Base-by-base conservation (phyloP, 768 basidiomycete genomes). In the Boletus rubescentipes region DNA sequence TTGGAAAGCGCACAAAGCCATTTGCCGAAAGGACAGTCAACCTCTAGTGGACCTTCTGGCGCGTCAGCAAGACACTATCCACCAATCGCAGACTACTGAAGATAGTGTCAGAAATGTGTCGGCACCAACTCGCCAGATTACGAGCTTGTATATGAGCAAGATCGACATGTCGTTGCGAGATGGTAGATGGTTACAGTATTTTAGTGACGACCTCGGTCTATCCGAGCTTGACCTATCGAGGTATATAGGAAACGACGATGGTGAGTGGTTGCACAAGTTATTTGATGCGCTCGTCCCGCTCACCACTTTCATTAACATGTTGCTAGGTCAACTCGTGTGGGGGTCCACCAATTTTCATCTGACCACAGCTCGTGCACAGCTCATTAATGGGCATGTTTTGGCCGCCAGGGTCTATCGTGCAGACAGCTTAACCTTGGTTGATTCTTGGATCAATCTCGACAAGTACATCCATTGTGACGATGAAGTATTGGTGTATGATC, bases 391-490 rank as follows among this genome's bases (percentile, higher is more conserved):
- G 1, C 51, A 52, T 38, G 36, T 48, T 3, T 51, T 51, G 44
- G 51, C 31, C 6, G 35, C 51, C 20, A 37, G 15, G 30, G 16
- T 52, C 14, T 49, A 49, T n/a, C 39, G 46, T 5, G 20, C 20
- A 6, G 35, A 48, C 4, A 20, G 18, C 4, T 8, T 16, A 6
- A 42, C 44, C 29, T 23, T 48, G 18, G 29, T 21, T 7, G 12
- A 37, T 8, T 52, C 51, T 11, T 52, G 51, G 51, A 47, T 52
- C 31, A 52, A 52, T 47, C 51, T 52, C 36, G 51, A 52, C 43
- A 32, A 11, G 20, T 48, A 49, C 20, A 32, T 52, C 16, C 51
- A 48, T 20, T 38, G 30, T 15, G 46, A 48, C 20, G 44, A 52
- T 9, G 51, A 52, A 18, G 51, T 48, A 2, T 38, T 52, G 51